A percentile compares a stretch with the other conserved stretches of the same genome.
Evolutionary conservation across 2,329 filamentous ascomycete genomes (phyloP).

Genomic region (Pseudogymnoascus sp.): DNA sequence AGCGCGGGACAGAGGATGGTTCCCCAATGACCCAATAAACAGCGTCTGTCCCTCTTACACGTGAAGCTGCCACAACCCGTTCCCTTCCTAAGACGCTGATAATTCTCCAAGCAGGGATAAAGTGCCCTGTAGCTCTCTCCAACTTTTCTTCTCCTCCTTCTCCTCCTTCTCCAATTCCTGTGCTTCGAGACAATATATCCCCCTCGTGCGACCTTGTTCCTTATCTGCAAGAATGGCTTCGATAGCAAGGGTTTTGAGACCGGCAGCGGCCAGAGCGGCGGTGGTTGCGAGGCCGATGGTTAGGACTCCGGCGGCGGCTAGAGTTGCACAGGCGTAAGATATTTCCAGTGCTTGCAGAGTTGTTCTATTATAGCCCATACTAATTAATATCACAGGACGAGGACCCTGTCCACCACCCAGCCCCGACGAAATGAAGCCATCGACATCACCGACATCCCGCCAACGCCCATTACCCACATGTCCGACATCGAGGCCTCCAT

Average conservation of each 20-base stretch:
- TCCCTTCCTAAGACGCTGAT: slow-evolving; percentile 1
- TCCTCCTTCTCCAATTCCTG: no score
- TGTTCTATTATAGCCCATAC: background rate
- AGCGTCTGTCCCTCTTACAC: background rate
- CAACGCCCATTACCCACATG: slow-evolving; percentile 87
- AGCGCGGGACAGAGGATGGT: background rate
- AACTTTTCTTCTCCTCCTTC: background rate
- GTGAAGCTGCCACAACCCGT: background rate
- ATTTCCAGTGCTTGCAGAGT: background rate
- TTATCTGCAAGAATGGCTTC: slow-evolving; percentile 37
- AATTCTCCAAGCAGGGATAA: slow-evolving; percentile 4
- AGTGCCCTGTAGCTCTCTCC: background rate
- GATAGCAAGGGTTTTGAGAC: slow-evolving; percentile 39
- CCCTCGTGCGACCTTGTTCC: no score
- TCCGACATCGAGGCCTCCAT: slow-evolving; percentile 86
- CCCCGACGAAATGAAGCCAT: slow-evolving; percentile 44
- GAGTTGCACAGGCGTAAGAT: slow-evolving; percentile 36
- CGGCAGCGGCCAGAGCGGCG: slow-evolving; percentile 34
- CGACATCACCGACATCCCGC: slow-evolving; percentile 70
- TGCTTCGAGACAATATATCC: no score
- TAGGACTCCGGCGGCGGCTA: slow-evolving; percentile 31
- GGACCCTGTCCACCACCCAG: slow-evolving; percentile 55
- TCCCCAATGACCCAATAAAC: slow-evolving; percentile 6
- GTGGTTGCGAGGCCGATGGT: slow-evolving; percentile 33
- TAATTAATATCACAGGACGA: slow-evolving; percentile 29